Conservation (phyloP, 176 grass and related monocot genomes). For the Pontederia crassipes region DNA sequence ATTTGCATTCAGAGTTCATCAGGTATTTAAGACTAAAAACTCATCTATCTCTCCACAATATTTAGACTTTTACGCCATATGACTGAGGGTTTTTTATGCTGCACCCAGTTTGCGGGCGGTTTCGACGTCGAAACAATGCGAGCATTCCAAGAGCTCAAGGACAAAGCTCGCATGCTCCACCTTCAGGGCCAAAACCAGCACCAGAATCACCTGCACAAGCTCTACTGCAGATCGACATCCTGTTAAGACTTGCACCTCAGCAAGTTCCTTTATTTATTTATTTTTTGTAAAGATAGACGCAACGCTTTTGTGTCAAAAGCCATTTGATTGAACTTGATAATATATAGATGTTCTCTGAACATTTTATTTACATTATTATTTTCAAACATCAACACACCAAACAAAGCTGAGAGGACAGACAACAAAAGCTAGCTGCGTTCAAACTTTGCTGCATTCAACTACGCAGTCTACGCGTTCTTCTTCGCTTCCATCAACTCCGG, state of each 20-base stretch:
- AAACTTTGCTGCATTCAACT: slow-evolving; percentile 3
- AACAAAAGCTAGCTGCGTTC: background rate
- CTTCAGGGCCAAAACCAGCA: slow-evolving; percentile 39
- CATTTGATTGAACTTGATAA: background rate
- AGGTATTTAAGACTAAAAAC: slow-evolving; percentile 32
- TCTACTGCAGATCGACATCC: slow-evolving; percentile 37
- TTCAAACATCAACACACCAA: slow-evolving; percentile 1
- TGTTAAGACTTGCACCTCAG: background rate
- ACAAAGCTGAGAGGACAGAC: slow-evolving; percentile 1
- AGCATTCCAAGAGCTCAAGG: slow-evolving; percentile 89
- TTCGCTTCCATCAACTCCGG: background rate
- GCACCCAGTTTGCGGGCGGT: slow-evolving; percentile 70
- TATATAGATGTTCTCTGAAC: too few relatives aligned
- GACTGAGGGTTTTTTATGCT: background rate
- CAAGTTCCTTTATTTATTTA: background rate
- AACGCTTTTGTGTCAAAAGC: background rate
- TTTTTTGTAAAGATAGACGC: slow-evolving; percentile 6
- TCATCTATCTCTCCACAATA: background rate
- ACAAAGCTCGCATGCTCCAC: slow-evolving; percentile 68
- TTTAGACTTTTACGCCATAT: background rate
- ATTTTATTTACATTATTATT: slow-evolving; percentile 11
- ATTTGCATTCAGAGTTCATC: slow-evolving; percentile 94
- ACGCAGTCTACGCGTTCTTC: background rate
- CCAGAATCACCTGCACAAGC: slow-evolving; percentile 42
- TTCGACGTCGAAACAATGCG: slow-evolving; percentile 95